Conservation (phyloP, 1,284 basidiomycete genomes). For the Peniophora sp. region DNA sequence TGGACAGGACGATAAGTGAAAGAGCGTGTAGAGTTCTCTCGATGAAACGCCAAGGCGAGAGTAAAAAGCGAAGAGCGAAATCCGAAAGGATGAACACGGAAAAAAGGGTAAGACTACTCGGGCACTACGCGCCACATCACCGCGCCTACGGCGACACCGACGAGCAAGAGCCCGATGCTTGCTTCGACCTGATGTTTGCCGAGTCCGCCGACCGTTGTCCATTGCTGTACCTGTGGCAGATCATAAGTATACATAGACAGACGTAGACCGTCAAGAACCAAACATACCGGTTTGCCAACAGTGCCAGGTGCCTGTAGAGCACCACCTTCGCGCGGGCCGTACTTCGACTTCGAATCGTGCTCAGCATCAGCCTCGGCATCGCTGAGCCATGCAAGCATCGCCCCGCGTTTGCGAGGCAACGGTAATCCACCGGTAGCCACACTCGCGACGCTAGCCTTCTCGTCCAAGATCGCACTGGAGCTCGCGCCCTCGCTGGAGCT, state of each 20-base stretch:
- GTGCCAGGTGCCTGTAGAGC: no score
- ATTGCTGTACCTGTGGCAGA: conserved; percentile 2
- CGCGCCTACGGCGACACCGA: conserved; percentile 5
- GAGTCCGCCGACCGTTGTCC: conserved; percentile 5
- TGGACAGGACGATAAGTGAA: no score
- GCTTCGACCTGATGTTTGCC: conserved; percentile 28
- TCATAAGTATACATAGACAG: conserved; percentile 1
- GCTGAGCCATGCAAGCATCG: no score
- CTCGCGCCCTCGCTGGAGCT: conserved; percentile 25
- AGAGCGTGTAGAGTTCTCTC: no score
- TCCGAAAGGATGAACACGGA: not conserved
- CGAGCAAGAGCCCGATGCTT: conserved; percentile 39
- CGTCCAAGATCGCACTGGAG: conserved; percentile 17
- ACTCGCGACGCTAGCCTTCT: conserved; percentile 16
- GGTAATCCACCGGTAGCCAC: conserved; percentile 14
- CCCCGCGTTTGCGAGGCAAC: not conserved
- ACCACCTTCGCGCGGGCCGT: no score
- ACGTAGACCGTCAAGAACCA: not conserved
- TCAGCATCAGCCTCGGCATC: no score
- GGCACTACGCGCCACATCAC: conserved; percentile 5
- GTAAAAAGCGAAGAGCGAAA: not conserved
- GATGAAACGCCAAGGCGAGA: not conserved
- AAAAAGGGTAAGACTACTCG: conserved; percentile 1
- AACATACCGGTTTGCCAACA: not conserved
- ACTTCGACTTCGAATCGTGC: no score